Conservation (phyloP, 1,284 basidiomycete genomes). For the Trametes versicolor region DNA sequence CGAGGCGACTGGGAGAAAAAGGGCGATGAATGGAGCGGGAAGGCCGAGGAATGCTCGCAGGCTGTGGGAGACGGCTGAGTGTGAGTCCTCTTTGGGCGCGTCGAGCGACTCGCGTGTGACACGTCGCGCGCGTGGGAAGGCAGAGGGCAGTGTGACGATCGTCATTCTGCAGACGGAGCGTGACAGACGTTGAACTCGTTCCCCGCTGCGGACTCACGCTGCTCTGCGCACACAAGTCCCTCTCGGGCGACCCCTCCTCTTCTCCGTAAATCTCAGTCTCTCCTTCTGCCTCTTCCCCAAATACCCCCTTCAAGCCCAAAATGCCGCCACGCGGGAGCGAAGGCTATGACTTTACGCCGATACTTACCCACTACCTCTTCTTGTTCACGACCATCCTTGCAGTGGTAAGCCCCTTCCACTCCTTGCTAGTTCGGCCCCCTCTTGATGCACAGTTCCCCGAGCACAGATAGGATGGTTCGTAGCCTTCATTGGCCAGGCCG, state of each 20-base stretch:
- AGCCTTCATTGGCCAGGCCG: constrained; percentile 87
- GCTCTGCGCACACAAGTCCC: constrained; percentile 10
- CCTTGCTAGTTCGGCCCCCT: constrained; percentile 10
- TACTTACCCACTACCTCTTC: constrained; percentile 91
- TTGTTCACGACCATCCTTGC: constrained; percentile 87
- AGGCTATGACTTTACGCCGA: constrained; percentile 83
- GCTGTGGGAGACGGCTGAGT: neutral
- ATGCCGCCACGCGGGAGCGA: constrained; percentile 65
- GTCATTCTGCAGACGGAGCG: constrained; percentile 17
- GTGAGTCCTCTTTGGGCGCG: neutral
- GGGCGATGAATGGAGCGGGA: constrained; percentile 9
- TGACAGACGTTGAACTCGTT: constrained; percentile 31
- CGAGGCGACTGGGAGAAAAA: neutral
- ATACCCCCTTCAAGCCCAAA: constrained; percentile 25
- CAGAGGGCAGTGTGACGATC: constrained; percentile 16
- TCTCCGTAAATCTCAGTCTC: constrained; percentile 13
- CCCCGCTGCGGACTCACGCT: constrained; percentile 25
- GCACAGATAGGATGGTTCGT: constrained; percentile 89
- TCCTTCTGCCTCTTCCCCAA: constrained; percentile 15
- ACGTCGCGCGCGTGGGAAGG: constrained; percentile 4
- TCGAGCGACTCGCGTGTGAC: constrained; percentile 7
- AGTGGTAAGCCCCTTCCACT: constrained; percentile 58
- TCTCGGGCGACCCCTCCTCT: constrained; percentile 17
- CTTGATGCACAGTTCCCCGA: constrained; percentile 19
- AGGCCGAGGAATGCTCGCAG: constrained; percentile 11